These are phyloP conservation scores for Solanum virginianum DNA, from an alignment of 257 asterid species.

Conservation along the genomic window DNA sequence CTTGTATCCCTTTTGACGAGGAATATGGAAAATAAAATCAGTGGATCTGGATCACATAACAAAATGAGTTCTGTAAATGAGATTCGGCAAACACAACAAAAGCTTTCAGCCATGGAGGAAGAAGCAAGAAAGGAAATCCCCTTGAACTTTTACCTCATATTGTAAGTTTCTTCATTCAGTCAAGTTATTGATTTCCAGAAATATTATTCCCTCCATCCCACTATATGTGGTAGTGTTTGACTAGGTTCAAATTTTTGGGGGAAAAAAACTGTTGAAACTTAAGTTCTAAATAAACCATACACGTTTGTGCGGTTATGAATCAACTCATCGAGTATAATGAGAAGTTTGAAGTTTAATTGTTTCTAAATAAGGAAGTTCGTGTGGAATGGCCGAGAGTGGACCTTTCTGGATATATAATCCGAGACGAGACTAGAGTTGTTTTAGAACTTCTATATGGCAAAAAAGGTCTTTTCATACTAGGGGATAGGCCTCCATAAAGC, in stretches of 20 bases:
- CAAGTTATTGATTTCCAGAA: background rate
- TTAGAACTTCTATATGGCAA: too few relatives aligned
- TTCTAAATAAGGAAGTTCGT: background rate
- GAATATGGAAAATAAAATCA: conserved; percentile 43
- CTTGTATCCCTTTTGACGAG: conserved; percentile 51
- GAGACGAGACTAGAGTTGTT: too few relatives aligned
- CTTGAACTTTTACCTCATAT: conserved; percentile 80
- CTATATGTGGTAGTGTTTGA: background rate
- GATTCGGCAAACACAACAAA: conserved; percentile 58
- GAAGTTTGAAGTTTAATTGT: background rate
- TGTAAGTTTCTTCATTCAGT: conserved; percentile 41
- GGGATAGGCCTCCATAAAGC: too few relatives aligned
- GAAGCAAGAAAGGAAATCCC: conserved; percentile 62
- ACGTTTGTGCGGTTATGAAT: background rate
- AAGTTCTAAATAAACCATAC: background rate
- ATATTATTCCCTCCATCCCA: background rate
- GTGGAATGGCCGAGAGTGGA: too few relatives aligned
- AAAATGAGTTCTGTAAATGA: conserved; percentile 40
- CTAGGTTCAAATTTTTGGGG: background rate
- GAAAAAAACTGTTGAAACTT: background rate
- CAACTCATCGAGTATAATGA: background rate
- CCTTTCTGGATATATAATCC: too few relatives aligned
- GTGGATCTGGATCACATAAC: conserved; percentile 39
- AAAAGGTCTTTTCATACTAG: too few relatives aligned
- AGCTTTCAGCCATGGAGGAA: conserved; percentile 70